Percentiles rank a stretch among this genome's conserved stretches.
Evolutionary conservation across 1,284 basidiomycete species (phyloP).

Genomic region (Thelephora terrestris): DNA sequence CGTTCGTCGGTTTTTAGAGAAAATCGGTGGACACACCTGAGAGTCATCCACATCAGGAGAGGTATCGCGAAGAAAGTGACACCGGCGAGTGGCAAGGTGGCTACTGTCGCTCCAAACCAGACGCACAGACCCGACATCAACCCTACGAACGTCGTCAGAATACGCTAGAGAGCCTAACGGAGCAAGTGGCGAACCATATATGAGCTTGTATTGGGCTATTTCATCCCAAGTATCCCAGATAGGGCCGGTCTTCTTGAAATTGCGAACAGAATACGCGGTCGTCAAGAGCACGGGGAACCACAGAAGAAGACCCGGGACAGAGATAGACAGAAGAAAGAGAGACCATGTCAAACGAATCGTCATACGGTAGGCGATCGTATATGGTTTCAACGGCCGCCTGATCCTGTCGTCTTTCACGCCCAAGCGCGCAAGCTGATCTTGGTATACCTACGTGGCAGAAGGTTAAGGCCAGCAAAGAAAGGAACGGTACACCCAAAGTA

Average conservation of each 20-base stretch:
- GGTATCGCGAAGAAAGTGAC: conserved; percentile 54
- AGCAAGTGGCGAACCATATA: conserved; percentile 41
- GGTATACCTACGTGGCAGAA: conserved; percentile 47
- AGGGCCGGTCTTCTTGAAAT: conserved; percentile 69
- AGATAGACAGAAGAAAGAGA: conserved; percentile 55
- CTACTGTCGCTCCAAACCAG: conserved; percentile 41
- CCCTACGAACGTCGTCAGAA: background rate
- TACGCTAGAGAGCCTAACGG: background rate
- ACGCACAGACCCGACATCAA: conserved; percentile 60
- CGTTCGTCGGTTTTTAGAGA: background rate
- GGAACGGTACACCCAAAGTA: conserved; percentile 18
- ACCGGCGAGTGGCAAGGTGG: conserved; percentile 51
- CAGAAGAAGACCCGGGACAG: conserved; percentile 71
- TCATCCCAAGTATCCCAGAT: conserved; percentile 78
- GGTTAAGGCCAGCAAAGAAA: conserved; percentile 2
- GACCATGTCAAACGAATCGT: conserved; percentile 55
- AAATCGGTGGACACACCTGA: conserved; percentile 31
- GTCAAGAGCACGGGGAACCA: conserved; percentile 70
- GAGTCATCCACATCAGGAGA: conserved; percentile 73
- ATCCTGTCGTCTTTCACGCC: conserved; percentile 79
- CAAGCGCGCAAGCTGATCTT: conserved; percentile 52
- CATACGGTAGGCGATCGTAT: conserved; percentile 51
- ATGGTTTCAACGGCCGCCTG: conserved; percentile 48
- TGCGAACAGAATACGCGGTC: conserved; percentile 53
- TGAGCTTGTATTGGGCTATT: conserved; percentile 82